Base-by-base conservation (phyloP, 1,284 basidiomycete genomes). In the Boletus semigastroideus region DNA sequence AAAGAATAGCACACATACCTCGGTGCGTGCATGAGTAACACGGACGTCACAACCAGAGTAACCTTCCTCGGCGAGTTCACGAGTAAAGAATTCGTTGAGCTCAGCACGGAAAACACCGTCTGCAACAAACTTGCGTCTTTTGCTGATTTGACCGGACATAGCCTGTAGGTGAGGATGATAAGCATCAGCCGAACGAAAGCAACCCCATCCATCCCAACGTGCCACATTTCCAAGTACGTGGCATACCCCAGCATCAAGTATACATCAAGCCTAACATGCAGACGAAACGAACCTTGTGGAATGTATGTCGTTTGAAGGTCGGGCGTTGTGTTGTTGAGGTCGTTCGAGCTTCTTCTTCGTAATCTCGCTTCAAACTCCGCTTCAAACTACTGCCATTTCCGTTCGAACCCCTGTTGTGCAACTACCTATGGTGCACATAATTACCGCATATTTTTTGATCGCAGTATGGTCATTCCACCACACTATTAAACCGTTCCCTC, bases 41-140 rank as follows among this genome's bases (percentile, higher is more conserved):
- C 97, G 94, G 75, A 99, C 97, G 79, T 99, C 97, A 74, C 97
- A 99, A 56, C 97, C 97, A 75, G 97, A 98, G 85, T 99, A 99
- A 68, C 97, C 97, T 78, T 99, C 97, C 78, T 97, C 96, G 55
- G 96, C 92, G 70, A 99, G 92, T 78, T 99, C 96, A 65, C 96
- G 94, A 60, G 92, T 97, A 80, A 95, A 97, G 83, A 98, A 98
- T 76, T 98, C 95, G 73, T 94, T 94, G 72, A 98, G 85, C 78
- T 98, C 94, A 66, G 95, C 94, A 73, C 93, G 93, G 86, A 97
- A 97, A 55, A 97, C 94, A 87, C 94, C 94, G 73, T 98, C 95
- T 59, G 94, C 94, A 70, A 98, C 92, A 72, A 98, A 98, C 87
- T 94, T 96, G 81, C 92, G 86, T 81, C 94, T 94, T 80, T 96